Base-by-base conservation (phyloP, 805 yeast species). In the Starmerella lactis-condensi region DNA sequence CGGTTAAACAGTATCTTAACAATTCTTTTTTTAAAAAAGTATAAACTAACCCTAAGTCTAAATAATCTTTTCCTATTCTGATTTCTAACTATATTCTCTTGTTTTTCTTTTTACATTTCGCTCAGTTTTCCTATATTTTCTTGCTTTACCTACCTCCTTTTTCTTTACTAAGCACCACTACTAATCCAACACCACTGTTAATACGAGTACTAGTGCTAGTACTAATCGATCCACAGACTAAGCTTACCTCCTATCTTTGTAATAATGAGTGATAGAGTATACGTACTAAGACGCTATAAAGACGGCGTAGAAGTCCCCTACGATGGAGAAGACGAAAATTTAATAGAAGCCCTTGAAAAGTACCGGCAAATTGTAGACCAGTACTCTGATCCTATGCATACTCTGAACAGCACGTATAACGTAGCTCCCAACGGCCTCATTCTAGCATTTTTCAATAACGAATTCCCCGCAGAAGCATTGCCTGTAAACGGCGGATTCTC, bases 401-500 rank as follows among this genome's bases (percentile, higher is more conserved):
- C 30, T 4, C n/a, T n/a, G n/a, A n/a, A n/a, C n/a, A n/a, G n/a
- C n/a, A 8, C 21, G 10, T 10, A 28, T 17, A 18, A 23, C 7
- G 14, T 31, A 11, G 34, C 31, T 6, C 30, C 37, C 5, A 22
- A 28, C n/a, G 42, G 42, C 15, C 29, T 39, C 18, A 26, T 39
- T 4, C 23, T 39, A 22, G 22, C 37, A 13, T 28, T 28, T 11
- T 39, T 39, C 16, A 26, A 16, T 14, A 14, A 33, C 12, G 43
- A 26, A 17, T 39, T 37, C 30, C 43, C 43, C 10, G 35, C 22
- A 12, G 3, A 31, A 1, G 37, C 29, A 26, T 38, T 37, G n/a
- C 43, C 43, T 23, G 25, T 34, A 24, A 33, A 33, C 17, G 43
- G 43, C 7, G 43, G 43, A 13, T 22, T 38, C 29, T 12, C 30